Evolutionary conservation across 2,329 filamentous ascomycete genomes (phyloP), one percentile per base, ranked within the genome.

Genomic region (Hypoxylon sp.): DNA sequence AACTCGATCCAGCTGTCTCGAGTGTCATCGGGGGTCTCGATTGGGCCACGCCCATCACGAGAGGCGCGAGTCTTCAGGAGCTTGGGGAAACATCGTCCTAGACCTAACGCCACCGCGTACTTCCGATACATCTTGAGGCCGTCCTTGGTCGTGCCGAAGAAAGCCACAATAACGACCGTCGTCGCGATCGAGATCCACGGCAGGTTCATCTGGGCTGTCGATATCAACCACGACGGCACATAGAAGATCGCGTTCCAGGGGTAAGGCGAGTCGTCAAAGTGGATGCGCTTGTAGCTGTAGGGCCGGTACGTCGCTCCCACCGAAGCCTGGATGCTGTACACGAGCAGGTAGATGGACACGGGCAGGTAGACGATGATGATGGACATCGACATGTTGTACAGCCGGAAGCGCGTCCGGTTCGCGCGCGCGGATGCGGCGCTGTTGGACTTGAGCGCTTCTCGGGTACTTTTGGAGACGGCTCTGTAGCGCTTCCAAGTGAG

Each of bases 101-200:
- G 44, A 8, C 73, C 63, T 5, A 75, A 2, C 2, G 54, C 25
- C 25, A 46, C 17, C 2, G 71, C 71, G 58, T 72, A 74, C 3
- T 40, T 30, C 5, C 85, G 81, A 75, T 89, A 89, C 58, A 79
- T 79, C 63, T 85, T 85, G 66, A 84, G 78, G 10, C 85, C 85
- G 31, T 89, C 86, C 27, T 81, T 81, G n/a, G 85, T 87, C 64
- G 83, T 83, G 50, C 88, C 87, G 61, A 89, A 89, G 76, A 87
- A 88, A 31, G 82, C 46, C 46, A 88, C 85, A 53, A 89, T 81
- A 51, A 83, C 80, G 0, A 85, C 73, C 3, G 81, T 79, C 2
- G 85, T 83, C 2, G 85, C 55, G 59, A 87, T 84, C 22, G 82
- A 69, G 20, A 88, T 81, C 78, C 85, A 89, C 59, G 79, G 80